Percentiles rank a stretch among this genome's conserved stretches.
These are phyloP conservation scores for Sphaerosporella brunnea DNA, from an alignment of 495 filamentous ascomycete species.

Conservation along the genomic window DNA sequence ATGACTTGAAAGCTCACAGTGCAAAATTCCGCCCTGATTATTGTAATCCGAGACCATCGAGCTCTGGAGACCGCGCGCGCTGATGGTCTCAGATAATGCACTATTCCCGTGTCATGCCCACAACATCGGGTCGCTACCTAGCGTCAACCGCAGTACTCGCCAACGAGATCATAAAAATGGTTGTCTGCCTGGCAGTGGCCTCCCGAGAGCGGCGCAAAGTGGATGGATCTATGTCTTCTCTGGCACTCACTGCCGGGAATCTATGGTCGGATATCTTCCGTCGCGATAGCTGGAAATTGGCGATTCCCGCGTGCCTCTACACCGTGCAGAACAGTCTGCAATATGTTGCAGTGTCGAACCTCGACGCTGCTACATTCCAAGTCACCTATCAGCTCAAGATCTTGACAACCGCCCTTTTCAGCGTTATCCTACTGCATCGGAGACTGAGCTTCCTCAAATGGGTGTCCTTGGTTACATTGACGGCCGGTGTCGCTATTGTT, in stretches of 20 bases:
- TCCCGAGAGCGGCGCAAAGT: constrained; percentile 47
- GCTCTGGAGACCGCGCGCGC: background rate
- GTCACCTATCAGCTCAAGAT: constrained; percentile 89
- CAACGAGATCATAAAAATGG: constrained; percentile 81
- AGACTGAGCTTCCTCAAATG: constrained; percentile 53
- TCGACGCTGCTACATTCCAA: constrained; percentile 83
- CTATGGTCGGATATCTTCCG: constrained; percentile 69
- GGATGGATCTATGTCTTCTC: constrained; percentile 44
- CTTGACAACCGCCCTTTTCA: constrained; percentile 77
- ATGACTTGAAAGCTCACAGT: constrained; percentile 44
- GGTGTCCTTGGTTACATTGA: constrained; percentile 62
- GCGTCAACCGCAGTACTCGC: constrained; percentile 88
- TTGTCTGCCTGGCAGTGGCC: constrained; percentile 67
- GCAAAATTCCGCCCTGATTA: constrained; percentile 62
- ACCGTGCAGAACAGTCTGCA: constrained; percentile 81
- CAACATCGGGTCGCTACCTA: constrained; percentile 67
- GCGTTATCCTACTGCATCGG: constrained; percentile 54
- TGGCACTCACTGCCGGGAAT: constrained; percentile 58
- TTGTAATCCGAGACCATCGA: constrained; percentile 33
- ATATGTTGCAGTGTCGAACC: constrained; percentile 78
- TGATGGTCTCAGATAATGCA: constrained; percentile 50
- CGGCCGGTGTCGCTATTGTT: constrained; percentile 70
- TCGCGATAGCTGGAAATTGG: constrained; percentile 91
- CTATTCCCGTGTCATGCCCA: constrained; percentile 84
- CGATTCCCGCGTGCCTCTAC: constrained; percentile 74